Evolutionary conservation across 768 basidiomycete species (phyloP).

Genomic region (Boletales sp.): DNA sequence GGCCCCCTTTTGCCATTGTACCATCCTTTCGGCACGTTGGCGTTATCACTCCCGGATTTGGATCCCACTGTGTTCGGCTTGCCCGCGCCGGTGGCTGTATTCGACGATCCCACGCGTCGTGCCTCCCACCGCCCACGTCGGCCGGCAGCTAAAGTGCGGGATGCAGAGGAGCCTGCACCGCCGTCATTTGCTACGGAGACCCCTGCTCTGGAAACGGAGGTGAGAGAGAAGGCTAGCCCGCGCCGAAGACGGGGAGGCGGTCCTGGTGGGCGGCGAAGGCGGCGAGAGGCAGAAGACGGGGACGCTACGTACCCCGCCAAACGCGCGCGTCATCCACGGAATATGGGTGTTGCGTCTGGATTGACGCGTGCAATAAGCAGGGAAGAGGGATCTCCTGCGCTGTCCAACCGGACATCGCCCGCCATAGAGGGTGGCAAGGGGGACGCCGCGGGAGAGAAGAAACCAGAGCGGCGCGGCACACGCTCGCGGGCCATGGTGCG

Average conservation of each 20-base stretch:
- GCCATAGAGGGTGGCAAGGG: conserved; percentile 13
- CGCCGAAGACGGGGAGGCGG: conserved; percentile 45
- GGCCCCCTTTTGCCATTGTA: conserved; percentile 59
- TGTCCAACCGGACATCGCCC: conserved; percentile 28
- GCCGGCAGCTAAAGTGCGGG: conserved; percentile 48
- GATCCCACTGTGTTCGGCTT: conserved; percentile 57
- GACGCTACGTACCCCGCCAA: conserved; percentile 73
- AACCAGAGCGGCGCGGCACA: conserved; percentile 43
- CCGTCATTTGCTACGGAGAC: conserved; percentile 9
- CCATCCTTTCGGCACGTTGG: conserved; percentile 61
- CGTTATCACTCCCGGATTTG: conserved; percentile 62
- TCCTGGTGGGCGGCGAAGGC: conserved; percentile 46
- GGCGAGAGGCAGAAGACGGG: conserved; percentile 58
- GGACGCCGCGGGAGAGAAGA: conserved; percentile 18
- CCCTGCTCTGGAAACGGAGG: conserved; percentile 23
- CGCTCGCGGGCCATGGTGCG: conserved; percentile 41
- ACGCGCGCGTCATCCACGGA: conserved; percentile 53
- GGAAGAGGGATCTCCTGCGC: conserved; percentile 44
- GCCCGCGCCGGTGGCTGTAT: conserved; percentile 42
- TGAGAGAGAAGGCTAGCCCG: conserved; percentile 46
- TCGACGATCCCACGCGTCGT: conserved; percentile 41
- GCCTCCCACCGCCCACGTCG: conserved; percentile 45
- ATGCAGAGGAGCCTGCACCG: conserved; percentile 36
- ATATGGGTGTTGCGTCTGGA: conserved; percentile 17
- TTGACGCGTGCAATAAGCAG: conserved; percentile 19